Evolutionary conservation across 2,329 filamentous ascomycete genomes (phyloP).

Genomic region (Orbilia oligospora): DNA sequence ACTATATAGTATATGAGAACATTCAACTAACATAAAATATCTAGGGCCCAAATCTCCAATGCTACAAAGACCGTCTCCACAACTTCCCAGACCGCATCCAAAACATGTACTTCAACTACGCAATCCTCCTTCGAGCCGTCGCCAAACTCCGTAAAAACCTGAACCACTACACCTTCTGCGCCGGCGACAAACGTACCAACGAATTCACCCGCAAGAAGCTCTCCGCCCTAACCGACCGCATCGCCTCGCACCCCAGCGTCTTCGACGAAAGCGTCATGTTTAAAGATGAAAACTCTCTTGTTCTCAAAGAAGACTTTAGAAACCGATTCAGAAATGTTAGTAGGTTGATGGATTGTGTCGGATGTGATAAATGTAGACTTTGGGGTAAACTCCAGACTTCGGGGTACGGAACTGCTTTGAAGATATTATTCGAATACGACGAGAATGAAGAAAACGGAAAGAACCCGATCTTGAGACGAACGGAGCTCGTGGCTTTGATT

Average conservation of each 20-base stretch:
- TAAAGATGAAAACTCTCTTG: constrained; percentile 76
- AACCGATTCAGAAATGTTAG: constrained; percentile 97
- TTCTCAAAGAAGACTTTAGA: constrained; percentile 95
- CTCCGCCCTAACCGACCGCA: constrained; percentile 80
- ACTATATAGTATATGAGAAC: neutral
- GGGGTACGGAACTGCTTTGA: constrained; percentile 93
- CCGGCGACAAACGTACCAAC: constrained; percentile 85
- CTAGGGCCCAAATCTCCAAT: constrained; percentile 82
- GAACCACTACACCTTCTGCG: constrained; percentile 87
- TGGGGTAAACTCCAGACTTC: constrained; percentile 98
- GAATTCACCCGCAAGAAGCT: constrained; percentile 84
- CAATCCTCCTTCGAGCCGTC: constrained; percentile 89
- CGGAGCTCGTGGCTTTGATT: constrained; percentile 92
- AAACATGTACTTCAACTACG: constrained; percentile 99
- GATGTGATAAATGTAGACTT: constrained; percentile 96
- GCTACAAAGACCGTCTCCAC: constrained; percentile 90
- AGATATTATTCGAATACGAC: constrained; percentile 95
- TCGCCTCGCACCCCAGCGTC: constrained; percentile 73
- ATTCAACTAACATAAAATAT: neutral
- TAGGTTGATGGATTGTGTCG: constrained; percentile 97
- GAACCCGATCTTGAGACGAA: constrained; percentile 82
- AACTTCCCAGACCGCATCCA: constrained; percentile 89
- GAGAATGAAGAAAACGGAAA: constrained; percentile 70
- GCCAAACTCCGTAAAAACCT: constrained; percentile 90
- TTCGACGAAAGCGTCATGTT: constrained; percentile 98